Conservation (phyloP, 2,329 filamentous ascomycete species). For the Scorias spongiosa region DNA sequence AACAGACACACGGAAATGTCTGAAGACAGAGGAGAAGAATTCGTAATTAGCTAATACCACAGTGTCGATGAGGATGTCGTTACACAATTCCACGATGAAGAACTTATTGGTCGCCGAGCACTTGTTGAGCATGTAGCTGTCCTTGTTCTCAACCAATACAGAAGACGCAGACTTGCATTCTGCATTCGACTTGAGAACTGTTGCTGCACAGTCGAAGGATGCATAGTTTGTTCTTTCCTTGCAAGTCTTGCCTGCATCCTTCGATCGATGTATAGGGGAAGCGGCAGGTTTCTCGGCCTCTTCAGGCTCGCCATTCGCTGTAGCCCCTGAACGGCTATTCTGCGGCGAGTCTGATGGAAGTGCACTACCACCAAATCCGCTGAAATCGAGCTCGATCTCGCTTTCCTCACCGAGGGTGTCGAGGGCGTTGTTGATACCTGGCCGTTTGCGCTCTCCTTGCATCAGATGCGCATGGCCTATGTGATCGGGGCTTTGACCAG, state of each 20-base stretch:
- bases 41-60: conserved; percentile 97
- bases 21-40: conserved; percentile 96
- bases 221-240: conserved; percentile 97
- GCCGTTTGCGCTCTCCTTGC: conserved; percentile 35
- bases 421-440: conserved; percentile 49
- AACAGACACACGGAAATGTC: conserved; percentile 78
- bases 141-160: conserved; percentile 89
- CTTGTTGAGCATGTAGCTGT: conserved; percentile 93
- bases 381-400: conserved; percentile 66
- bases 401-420: conserved; percentile 74
- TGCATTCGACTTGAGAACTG: conserved; percentile 74
- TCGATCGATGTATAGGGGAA: conserved; percentile 45
- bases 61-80: conserved; percentile 76
- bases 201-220: conserved; percentile 92
- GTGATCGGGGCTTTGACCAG: conserved; percentile 61
- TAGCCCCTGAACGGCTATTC: neutral
- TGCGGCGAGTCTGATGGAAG: conserved; percentile 2
- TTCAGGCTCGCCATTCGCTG: neutral
- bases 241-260: conserved; percentile 92
- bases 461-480: conserved; percentile 41
- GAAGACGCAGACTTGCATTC: conserved; percentile 79
- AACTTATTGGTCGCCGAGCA: conserved; percentile 82
- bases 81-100: conserved; percentile 84
- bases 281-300: conserved; percentile 2
- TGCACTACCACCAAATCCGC: conserved; percentile 38